Evolutionary conservation across 345 rosid species (phyloP), one percentile per base, ranked within the genome.

Genomic region (Aethionema arabicum): DNA sequence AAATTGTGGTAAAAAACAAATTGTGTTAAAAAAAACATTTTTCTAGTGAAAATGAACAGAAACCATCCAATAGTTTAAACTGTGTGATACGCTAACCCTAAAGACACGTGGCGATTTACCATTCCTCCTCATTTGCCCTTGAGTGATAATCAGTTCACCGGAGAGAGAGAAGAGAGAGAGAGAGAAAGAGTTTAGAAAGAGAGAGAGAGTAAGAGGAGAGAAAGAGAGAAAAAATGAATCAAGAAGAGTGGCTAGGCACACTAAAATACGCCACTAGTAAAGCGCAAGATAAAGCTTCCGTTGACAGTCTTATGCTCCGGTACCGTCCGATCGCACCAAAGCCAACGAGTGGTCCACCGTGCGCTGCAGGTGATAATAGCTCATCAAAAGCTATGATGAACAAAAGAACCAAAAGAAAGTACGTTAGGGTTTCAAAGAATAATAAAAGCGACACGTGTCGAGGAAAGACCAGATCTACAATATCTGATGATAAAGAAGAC

Each of bases 281-380:
- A 44, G 64, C 71, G 29, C 77, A 65, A 5, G 81, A 80, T 52
- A 76, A 69, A 38, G 63, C 69, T 66, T 72, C 80, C 32, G 75
- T 84, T 52, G 74, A 78, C 55, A 65, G 74, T 56, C 60, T 80
- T 40, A 85, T 83, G 93, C 85, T 81, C 61, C 70, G 91, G 76
- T 90, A 85, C 84, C 77, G 95, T 49, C 97, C 95, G 66, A 90
- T 90, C 27, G 76, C 76, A 50, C 76, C 76, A 7, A 91, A 91
- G 38, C 97, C 95, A 35, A 73, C 71, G 16, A 7, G 14, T 39
- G 80, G 74, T 5, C 80, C 56, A 2, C 14, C 57, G 32, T 16
- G 11, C 43, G 43, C 16, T 13, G 54, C 37, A 30, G 54, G 47
- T 39, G 21, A 74, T 42, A 68, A 71, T 50, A 75, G 44, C 52